Percentiles rank a stretch among this genome's conserved stretches.
Evolutionary conservation across 1,284 basidiomycete species (phyloP).

Genomic region (Ceratobasidium sp.): DNA sequence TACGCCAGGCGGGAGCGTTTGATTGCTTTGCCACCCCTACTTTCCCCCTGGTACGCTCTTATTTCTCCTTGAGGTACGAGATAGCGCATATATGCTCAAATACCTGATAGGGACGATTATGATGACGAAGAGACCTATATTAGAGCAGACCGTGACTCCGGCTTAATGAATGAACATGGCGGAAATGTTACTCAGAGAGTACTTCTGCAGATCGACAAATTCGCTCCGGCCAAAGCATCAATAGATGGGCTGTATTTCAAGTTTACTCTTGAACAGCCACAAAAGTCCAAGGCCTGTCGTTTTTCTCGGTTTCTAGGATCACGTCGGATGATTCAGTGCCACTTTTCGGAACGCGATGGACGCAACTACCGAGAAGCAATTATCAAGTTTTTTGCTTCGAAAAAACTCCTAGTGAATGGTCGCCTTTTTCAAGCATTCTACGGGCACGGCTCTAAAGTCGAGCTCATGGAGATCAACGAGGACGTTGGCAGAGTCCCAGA

Average conservation of each 20-base stretch:
- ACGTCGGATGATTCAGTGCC: constrained; percentile 37
- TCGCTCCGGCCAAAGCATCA: neutral
- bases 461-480: constrained; percentile 42
- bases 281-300: constrained; percentile 34
- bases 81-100: neutral
- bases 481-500: constrained; percentile 31
- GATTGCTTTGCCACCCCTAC: neutral
- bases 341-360: constrained; percentile 3
- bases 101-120: constrained; percentile 25
- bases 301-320: constrained; percentile 42
- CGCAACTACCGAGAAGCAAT: neutral
- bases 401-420: constrained; percentile 36
- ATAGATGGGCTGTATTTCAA: neutral
- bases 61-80: neutral
- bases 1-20: neutral
- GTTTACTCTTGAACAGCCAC: constrained; percentile 29
- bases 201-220: neutral
- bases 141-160: neutral
- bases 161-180: constrained; percentile 20
- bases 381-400: constrained; percentile 21
- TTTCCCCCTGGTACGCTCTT: neutral
- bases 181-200: constrained; percentile 38
- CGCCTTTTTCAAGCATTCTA: constrained; percentile 43
- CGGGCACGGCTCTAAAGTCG: constrained; percentile 20
- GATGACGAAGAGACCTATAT: constrained; percentile 35